Evolutionary conservation across 2,329 filamentous ascomycete genomes (phyloP), one percentile per base, ranked within the genome.

Genomic region (Verticillium klebahnii): DNA sequence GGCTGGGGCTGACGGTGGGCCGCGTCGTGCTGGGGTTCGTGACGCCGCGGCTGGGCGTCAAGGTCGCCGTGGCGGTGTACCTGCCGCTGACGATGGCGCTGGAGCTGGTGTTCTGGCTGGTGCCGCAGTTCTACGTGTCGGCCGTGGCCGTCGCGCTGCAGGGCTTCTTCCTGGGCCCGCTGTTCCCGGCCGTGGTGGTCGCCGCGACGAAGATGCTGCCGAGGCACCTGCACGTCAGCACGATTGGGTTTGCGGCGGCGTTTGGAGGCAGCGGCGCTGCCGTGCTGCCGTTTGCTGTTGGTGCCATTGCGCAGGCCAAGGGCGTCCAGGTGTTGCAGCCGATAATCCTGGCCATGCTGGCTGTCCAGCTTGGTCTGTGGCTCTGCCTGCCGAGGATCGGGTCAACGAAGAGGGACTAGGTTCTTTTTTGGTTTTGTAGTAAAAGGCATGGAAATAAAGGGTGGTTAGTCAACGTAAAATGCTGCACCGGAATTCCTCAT

Each of bases 91-190:
- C 85, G 2, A 87, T 92, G 70, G 85, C 71, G 0, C 79, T 91
- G 5, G 85, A 92, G 68, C 81, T 94, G 0, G 74, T 94, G 50
- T 91, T 94, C 77, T 95, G 91, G 91, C 85, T 93, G 2, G 88
- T 95, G 0, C 91, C 91, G 0, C 83, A 89, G 59, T 92, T 93
- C 71, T 85, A 89, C 69, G 88, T 91, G 6, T 91, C 89, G 0
- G 88, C 89, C 0, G 81, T 93, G 1, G 86, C 89, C 5, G 87
- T 92, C 12, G 79, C 86, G 0, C 72, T 94, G 0, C 84, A 92
- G 64, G 91, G 91, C 0, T 92, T 94, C 79, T 92, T 93, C 70
- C 80, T 95, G 0, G 91, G 91, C 0, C 91, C 91, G 0, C 73
- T 94, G 19, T 94, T 93, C 73, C 90, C 91, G 0, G 88, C 87